phyloP scores from a whole-genome alignment of 2,329 filamentous ascomycete species.

The Colletotrichum paranaense region DNA sequence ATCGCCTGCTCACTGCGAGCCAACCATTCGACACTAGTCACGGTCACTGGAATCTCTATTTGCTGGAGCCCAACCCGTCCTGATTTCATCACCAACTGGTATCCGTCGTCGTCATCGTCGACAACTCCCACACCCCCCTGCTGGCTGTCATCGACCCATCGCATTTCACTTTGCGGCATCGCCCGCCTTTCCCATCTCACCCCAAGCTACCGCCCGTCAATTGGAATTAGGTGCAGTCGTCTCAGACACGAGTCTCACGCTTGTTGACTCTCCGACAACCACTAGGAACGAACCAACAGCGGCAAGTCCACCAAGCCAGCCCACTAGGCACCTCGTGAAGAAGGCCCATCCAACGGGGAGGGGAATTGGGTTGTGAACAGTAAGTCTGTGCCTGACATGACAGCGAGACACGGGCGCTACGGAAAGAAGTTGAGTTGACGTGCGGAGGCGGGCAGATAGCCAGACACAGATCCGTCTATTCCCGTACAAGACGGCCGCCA shows the following conservation, averaged over 20 bases:
- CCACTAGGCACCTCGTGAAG: conserved; percentile 6
- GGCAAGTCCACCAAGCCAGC: neutral
- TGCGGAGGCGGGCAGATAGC: conserved; percentile 25
- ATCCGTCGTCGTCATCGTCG: neutral
- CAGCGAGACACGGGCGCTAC: conserved; percentile 35
- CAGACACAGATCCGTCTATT: conserved; percentile 32
- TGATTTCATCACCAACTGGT: neutral
- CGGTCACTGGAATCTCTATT: neutral
- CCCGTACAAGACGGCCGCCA: conserved; percentile 29
- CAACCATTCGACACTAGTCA: conserved; percentile 6
- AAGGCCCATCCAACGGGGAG: conserved; percentile 15
- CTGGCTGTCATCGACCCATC: conserved; percentile 4
- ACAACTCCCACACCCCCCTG: neutral
- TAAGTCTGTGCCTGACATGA: conserved; percentile 36
- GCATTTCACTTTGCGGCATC: neutral
- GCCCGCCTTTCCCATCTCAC: neutral
- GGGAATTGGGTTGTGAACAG: conserved; percentile 20
- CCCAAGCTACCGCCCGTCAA: neutral
- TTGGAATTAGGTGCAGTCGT: conserved; percentile 7
- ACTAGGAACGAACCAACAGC: conserved; percentile 20
- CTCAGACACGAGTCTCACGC: conserved; percentile 34
- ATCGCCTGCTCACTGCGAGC: neutral
- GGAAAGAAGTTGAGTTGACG: conserved; percentile 29
- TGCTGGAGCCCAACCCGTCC: neutral
- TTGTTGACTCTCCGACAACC: conserved; percentile 19